Conservation (phyloP, 2,329 filamentous ascomycete species). For the Fonsecaea nubica region DNA sequence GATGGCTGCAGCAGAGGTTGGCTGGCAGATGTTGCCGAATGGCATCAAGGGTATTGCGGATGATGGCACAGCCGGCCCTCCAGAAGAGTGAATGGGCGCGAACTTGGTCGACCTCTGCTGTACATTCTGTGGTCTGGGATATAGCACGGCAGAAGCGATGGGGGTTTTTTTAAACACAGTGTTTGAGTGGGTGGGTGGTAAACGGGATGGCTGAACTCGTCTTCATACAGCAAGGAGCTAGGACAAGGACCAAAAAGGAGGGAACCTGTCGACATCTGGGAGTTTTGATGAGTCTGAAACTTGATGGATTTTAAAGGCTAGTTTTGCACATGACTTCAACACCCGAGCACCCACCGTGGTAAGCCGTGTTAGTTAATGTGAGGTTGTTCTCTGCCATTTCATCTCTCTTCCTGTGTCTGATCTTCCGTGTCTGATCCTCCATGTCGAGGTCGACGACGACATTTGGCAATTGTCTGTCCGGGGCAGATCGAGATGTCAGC, state of each 20-base stretch:
- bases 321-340: neutral
- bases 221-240: neutral
- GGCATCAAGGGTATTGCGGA: slow-evolving; percentile 20
- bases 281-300: neutral
- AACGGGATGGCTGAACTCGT: neutral
- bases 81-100: neutral
- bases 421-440: too few relatives aligned
- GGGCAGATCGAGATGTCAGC: too few relatives aligned
- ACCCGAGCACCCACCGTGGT: neutral
- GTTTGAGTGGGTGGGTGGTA: neutral
- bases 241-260: neutral
- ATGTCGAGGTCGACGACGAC: too few relatives aligned
- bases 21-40: slow-evolving; percentile 48
- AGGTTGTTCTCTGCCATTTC: neutral
- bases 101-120: neutral
- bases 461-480: too few relatives aligned
- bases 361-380: neutral
- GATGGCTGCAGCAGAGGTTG: slow-evolving; percentile 53
- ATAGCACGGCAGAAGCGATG: neutral
- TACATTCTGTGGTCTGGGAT: neutral
- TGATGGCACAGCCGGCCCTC: neutral
- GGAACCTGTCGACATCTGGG: neutral
- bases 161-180: neutral
- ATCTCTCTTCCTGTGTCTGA: neutral
- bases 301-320: neutral